Conservation (phyloP, 148 eudicot species). For the Amaranthus hypochondriacus region DNA sequence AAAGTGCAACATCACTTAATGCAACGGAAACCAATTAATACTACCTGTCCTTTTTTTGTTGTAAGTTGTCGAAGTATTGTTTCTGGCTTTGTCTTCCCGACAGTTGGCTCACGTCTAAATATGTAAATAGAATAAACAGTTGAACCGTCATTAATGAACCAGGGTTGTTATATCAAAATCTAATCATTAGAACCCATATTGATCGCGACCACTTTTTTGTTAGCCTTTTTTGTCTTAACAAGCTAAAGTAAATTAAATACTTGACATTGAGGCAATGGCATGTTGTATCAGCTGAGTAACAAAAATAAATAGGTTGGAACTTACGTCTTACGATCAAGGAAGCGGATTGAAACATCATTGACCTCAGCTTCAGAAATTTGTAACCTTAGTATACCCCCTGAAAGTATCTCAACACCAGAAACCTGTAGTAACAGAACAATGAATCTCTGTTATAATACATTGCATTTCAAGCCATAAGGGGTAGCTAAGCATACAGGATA, state of each 20-base stretch:
- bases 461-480: neutral
- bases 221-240: neutral
- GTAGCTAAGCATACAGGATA: conserved; percentile 6
- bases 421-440: conserved; percentile 42
- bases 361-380: conserved; percentile 98
- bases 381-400: conserved; percentile 88
- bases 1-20: neutral
- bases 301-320: conserved; percentile 20
- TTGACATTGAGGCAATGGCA: neutral
- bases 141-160: conserved; percentile 3
- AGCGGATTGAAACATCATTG: conserved; percentile 82
- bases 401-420: conserved; percentile 89
- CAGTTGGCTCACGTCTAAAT: conserved; percentile 85
- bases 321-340: conserved; percentile 89
- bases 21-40: neutral
- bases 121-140: conserved; percentile 18
- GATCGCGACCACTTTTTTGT: neutral
- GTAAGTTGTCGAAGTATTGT: conserved; percentile 95
- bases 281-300: neutral
- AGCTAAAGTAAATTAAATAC: neutral
- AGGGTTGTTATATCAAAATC: neutral
- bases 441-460: conserved; percentile 6
- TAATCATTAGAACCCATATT: neutral
- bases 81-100: conserved; percentile 97
- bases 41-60: conserved; percentile 97